A percentile compares a stretch with the other conserved stretches of the same genome.
phyloP scores from a whole-genome alignment of 306 rosid genomes.

The Quercus bicolor region DNA sequence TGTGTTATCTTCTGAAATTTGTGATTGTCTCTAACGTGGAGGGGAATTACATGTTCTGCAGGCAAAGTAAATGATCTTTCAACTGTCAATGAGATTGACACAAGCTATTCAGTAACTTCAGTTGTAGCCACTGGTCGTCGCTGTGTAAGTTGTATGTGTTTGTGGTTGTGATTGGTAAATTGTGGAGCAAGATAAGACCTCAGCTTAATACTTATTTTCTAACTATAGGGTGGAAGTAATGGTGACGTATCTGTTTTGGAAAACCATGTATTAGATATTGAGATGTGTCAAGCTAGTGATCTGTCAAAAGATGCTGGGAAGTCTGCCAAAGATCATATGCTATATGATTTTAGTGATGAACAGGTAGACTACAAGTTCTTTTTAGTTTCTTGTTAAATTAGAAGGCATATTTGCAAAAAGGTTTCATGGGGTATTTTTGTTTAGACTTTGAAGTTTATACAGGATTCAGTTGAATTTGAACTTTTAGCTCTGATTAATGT shows the following conservation, averaged over 20 bases:
- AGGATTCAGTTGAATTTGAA: background rate
- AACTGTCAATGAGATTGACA: constrained; percentile 24
- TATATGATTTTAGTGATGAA: constrained; percentile 75
- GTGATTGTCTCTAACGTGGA: constrained; percentile 28
- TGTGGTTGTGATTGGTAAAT: constrained; percentile 42
- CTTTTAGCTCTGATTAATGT: background rate
- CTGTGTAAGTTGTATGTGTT: constrained; percentile 99
- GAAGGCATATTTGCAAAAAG: background rate
- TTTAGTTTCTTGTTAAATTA: background rate
- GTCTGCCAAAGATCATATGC: constrained; percentile 30
- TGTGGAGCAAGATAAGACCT: constrained; percentile 41
- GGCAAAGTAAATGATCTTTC: constrained; percentile 37
- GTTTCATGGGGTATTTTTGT: background rate
- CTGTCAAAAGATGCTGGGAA: constrained; percentile 29
- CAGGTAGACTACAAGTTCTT: constrained; percentile 38
- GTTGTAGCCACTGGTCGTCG: constrained; percentile 60
- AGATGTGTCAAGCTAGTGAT: constrained; percentile 36
- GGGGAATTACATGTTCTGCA: constrained; percentile 32
- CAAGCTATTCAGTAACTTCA: constrained; percentile 20
- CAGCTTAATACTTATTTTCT: constrained; percentile 40
- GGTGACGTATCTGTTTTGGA: constrained; percentile 34
- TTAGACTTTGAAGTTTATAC: constrained; percentile 1
- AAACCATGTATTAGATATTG: constrained; percentile 35
- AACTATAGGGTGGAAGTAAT: constrained; percentile 54
- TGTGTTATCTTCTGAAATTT: constrained; percentile 17